Conservation (phyloP, 768 basidiomycete genomes). For the Clavulina sp. region DNA sequence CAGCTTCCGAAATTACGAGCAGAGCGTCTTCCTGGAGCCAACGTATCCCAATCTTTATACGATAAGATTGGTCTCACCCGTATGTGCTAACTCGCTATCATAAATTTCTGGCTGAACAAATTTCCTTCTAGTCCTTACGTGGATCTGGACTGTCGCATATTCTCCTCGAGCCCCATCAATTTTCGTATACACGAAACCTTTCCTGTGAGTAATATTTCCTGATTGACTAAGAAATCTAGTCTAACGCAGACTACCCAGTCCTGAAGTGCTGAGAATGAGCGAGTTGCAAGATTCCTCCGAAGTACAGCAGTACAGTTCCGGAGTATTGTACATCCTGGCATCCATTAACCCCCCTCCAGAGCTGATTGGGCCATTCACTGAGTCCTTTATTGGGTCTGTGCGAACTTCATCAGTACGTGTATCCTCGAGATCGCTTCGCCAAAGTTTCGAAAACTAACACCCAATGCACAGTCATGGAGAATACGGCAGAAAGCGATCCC, state of each 20-base stretch:
- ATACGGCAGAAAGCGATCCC: conserved; percentile 77
- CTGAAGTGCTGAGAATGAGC: conserved; percentile 77
- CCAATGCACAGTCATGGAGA: conserved; percentile 55
- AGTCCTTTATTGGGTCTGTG: conserved; percentile 49
- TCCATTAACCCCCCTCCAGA: conserved; percentile 57
- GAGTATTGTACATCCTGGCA: conserved; percentile 66
- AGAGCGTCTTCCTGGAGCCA: conserved; percentile 67
- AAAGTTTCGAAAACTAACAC: conserved; percentile 2
- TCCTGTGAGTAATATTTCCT: conserved; percentile 40
- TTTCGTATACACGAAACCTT: conserved; percentile 57
- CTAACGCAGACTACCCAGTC: conserved; percentile 28
- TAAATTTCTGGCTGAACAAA: neutral
- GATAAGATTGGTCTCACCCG: conserved; percentile 79
- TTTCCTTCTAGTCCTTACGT: conserved; percentile 41
- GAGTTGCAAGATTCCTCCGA: conserved; percentile 67
- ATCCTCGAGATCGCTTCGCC: conserved; percentile 4
- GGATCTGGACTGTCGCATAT: conserved; percentile 65
- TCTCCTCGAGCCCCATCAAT: conserved; percentile 55
- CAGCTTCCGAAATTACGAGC: conserved; percentile 53
- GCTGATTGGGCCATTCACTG: conserved; percentile 41
- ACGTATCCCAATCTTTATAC: conserved; percentile 75
- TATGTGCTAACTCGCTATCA: conserved; percentile 24
- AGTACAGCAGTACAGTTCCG: conserved; percentile 62
- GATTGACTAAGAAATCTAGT: neutral
- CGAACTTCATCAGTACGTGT: conserved; percentile 53